Evolutionary conservation across 495 filamentous ascomycete genomes (phyloP).

Genomic region (Podospora pseudocomata): DNA sequence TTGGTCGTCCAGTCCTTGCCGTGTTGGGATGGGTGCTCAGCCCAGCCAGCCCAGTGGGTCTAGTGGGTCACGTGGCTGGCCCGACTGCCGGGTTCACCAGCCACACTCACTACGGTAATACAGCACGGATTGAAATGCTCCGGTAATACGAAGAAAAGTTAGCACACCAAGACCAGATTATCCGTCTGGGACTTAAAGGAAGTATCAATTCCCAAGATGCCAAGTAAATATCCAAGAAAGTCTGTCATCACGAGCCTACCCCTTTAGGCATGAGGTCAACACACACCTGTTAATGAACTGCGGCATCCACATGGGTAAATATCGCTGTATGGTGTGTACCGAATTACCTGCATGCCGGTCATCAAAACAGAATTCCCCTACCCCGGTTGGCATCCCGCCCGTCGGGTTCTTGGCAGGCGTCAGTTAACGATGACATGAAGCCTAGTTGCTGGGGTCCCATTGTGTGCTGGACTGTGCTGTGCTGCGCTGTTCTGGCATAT

Average conservation of each 20-base stretch:
- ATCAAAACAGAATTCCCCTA: neutral
- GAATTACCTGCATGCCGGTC: neutral
- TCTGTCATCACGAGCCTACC: neutral
- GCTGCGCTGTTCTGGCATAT: neutral
- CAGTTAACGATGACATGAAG: neutral
- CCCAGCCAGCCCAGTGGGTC: neutral
- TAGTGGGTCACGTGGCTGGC: neutral
- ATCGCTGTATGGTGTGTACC: neutral
- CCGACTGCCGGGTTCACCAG: neutral
- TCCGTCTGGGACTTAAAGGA: neutral
- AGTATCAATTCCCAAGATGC: neutral
- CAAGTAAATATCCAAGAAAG: conserved; percentile 1
- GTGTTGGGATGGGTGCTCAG: neutral
- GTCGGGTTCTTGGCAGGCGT: neutral
- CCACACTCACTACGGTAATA: neutral
- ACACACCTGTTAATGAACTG: neutral
- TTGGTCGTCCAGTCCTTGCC: neutral
- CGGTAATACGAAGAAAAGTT: neutral
- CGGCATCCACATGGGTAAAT: neutral
- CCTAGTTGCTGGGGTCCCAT: neutral
- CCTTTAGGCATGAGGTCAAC: neutral
- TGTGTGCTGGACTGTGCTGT: neutral
- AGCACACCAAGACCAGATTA: neutral
- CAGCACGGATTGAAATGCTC: neutral
- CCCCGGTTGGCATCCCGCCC: neutral